These are phyloP conservation scores for Pecoramyces ruminantium DNA, from an alignment of 192 early-diverging fungal species.

Conservation along the genomic window DNA sequence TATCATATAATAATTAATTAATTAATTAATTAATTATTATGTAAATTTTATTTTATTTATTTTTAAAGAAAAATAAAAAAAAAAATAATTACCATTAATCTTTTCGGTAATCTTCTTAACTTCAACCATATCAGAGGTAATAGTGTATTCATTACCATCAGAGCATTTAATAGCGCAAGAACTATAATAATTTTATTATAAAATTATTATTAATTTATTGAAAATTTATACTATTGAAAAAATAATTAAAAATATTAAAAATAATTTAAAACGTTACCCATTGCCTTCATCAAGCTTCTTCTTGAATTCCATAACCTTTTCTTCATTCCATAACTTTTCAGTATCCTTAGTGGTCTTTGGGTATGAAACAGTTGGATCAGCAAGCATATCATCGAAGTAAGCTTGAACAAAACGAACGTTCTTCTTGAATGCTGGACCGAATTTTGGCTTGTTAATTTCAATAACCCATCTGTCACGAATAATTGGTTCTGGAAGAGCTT, in stretches of 20 bases:
- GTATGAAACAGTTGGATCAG: constrained; percentile 4
- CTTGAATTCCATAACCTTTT: constrained; percentile 33
- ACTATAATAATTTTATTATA: constrained; percentile 16
- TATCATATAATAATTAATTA: too few species aligned
- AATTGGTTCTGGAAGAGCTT: constrained; percentile 64
- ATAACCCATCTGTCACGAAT: constrained; percentile 57
- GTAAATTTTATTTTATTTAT: too few species aligned
- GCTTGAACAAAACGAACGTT: constrained; percentile 77
- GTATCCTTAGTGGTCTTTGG: constrained; percentile 4
- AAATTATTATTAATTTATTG: too few species aligned
- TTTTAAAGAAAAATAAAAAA: too few species aligned
- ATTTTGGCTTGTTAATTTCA: constrained; percentile 75
- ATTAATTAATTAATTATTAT: too few species aligned
- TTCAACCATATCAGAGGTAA: constrained; percentile 33
- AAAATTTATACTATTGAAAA: too few species aligned
- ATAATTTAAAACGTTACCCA: constrained; percentile 5
- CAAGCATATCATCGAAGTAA: constrained; percentile 37
- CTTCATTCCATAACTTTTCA: constrained; percentile 21
- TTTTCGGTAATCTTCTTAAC: constrained; percentile 23
- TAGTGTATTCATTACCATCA: constrained; percentile 43
- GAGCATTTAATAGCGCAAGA: constrained; percentile 24
- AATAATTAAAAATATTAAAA: too few species aligned
- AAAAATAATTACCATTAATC: constrained; percentile 26
- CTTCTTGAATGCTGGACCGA: constrained; percentile 86
- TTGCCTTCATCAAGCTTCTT: constrained; percentile 20